Evolutionary conservation across 140 eudicot genomes (phyloP).

Genomic region (Erigeron philadelphicus): DNA sequence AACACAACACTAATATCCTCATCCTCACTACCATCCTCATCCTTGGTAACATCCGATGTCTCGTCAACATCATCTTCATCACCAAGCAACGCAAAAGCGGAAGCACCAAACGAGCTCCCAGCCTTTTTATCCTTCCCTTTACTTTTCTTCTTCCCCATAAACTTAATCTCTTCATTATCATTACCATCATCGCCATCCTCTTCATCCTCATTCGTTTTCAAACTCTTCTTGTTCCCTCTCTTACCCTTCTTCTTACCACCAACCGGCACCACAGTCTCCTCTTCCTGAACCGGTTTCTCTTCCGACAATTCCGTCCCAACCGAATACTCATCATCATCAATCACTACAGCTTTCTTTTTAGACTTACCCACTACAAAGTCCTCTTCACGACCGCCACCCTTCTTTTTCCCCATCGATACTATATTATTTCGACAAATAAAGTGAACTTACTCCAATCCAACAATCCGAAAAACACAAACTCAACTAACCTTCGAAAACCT

Average conservation of each 20-base stretch:
- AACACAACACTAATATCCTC: constrained; percentile 35
- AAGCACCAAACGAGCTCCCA: constrained; percentile 15
- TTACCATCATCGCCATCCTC: constrained; percentile 23
- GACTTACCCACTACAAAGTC: constrained; percentile 14
- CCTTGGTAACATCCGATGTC: constrained; percentile 26
- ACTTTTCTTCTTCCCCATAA: constrained; percentile 44
- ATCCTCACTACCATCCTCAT: constrained; percentile 36
- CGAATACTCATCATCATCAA: constrained; percentile 20
- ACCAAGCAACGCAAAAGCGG: constrained; percentile 56
- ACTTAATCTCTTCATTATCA: neutral
- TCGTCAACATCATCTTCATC: constrained; percentile 43
- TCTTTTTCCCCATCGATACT: constrained; percentile 14
- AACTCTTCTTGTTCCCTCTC: constrained; percentile 45
- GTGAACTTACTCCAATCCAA: neutral
- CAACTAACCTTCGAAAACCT: neutral
- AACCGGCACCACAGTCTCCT: constrained; percentile 33
- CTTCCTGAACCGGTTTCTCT: constrained; percentile 45
- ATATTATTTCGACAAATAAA: neutral
- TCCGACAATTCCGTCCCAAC: constrained; percentile 57
- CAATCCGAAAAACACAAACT: neutral
- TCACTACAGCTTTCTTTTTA: neutral
- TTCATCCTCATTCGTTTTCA: constrained; percentile 35
- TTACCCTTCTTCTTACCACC: constrained; percentile 61
- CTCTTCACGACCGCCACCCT: neutral
- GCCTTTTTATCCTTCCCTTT: constrained; percentile 31